Evolutionary conservation across 768 basidiomycete species (phyloP), one percentile per base, ranked within the genome.

Genomic region (Pisolithus tinctorius): DNA sequence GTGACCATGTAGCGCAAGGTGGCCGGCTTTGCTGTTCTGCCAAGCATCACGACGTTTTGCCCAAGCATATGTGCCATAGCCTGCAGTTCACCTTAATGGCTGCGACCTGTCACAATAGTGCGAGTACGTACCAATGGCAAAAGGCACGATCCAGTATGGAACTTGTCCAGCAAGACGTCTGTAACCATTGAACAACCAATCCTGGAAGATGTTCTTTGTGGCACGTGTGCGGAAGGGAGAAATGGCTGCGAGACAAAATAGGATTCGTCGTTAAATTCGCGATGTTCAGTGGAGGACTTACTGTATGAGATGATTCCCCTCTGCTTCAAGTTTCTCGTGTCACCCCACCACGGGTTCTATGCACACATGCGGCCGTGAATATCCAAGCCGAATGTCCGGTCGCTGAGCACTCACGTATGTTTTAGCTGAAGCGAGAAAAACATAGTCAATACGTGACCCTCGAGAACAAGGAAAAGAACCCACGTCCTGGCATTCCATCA

Each of bases 331-430:
- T 77, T 72, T 54, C 79, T 78, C 58, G 76, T 73, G 71, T 87
- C 83, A 72, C 92, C 93, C 92, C 93, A 96, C 93, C 93, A 96
- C 47, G 84, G 74, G 69, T 77, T 86, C 90, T 94, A 42, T 20
- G 20, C 20, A 20, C 20, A 20, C 20, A 23, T 7, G 9, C n/a
- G 17, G 30, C 25, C 25, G 40, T 60, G 47, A 54, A n/a, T 52
- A 42, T 13, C 7, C 6, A 26, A 23, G 34, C 13, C 34, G 45
- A 23, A 25, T 45, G 38, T 37, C 26, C n/a, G 39, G 34, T 30
- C 46, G 36, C 39, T 48, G 31, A 23, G 46, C 45, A 77, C 89
- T 80, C 75, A 92, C 90, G 70, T 82, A 93, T 74, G 76, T 77
- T 74, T 87, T 88, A 71, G 80, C 91, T 92, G 56, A 36, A 48